Base-by-base conservation (phyloP, 257 asterid genomes). In the Fraxinus quadrangulata region DNA sequence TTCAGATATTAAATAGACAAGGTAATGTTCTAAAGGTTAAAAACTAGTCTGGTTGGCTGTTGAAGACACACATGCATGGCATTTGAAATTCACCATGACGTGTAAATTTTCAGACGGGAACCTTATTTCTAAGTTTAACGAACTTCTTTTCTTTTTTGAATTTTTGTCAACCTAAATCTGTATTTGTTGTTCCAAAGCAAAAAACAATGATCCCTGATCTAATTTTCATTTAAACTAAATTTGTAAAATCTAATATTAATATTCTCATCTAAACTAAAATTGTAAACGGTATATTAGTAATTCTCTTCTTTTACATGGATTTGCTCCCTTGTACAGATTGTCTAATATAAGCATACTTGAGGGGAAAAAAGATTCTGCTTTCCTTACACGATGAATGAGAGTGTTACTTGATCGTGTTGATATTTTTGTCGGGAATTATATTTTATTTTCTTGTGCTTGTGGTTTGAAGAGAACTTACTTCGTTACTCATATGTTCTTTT, bases 401-500 rank as follows among this genome's bases (percentile, higher is more conserved):
- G 4, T 24, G 69, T 26, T 24, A 23, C 36, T 63, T 26, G 14
- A n/a, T 21, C n/a, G 33, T 5, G 16, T 61, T 23, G 36, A 12
- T 63, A 24, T 63, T 63, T 26, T 24, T 63, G 6, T 24, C 28
- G 2, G 33, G 36, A 63, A 11, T 63, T 63, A 3, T 63, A 1
- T 26, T 24, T 63, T 26, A 36, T 26, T 63, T n/a, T 63, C 34
- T 63, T 24, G 69, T 63, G 3, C 69, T 63, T 26, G 69, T 63
- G 36, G 31, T 12, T 26, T 63, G 34, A 63, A 63, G 30, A 21
- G 67, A 21, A 59, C 31, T 6, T 7, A 63, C 6, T 26, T 9
- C 47, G 28, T 67, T 71, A 23, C 61, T 70, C 51, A 24, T 74
- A 70, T 36, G 49, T 26, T 26, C 34, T 72, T 67, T 54, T 70